Percentiles rank a stretch among this genome's conserved stretches.
phyloP scores from a whole-genome alignment of 257 asterid genomes.

The Solanum lycopersicoides region DNA sequence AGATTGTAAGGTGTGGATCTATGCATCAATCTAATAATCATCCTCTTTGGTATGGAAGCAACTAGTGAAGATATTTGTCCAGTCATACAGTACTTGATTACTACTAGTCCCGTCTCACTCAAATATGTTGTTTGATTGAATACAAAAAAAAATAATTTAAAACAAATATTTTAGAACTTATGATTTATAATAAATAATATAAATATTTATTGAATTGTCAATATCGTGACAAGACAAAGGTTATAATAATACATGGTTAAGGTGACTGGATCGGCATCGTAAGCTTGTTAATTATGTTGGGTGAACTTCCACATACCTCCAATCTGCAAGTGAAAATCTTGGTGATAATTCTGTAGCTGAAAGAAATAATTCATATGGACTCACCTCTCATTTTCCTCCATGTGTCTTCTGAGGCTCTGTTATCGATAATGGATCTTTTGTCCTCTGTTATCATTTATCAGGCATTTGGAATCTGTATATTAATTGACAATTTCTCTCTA shows the following conservation, averaged over 20 bases:
- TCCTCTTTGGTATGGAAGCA: background rate
- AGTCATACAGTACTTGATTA: background rate
- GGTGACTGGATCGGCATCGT: background rate
- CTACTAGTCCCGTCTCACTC: background rate
- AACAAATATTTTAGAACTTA: background rate
- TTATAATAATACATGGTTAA: background rate
- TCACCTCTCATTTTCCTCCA: background rate
- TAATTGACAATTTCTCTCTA: too few species aligned
- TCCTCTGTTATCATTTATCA: background rate
- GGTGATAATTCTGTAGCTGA: background rate
- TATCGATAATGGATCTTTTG: background rate
- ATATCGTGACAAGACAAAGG: background rate
- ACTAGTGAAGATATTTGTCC: background rate
- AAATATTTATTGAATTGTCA: background rate
- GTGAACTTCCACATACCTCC: background rate
- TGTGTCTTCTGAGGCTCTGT: background rate
- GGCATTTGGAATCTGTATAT: background rate
- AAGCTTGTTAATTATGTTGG: background rate
- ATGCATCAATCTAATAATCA: background rate
- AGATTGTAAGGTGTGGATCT: background rate
- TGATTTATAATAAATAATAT: background rate
- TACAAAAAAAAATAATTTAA: background rate
- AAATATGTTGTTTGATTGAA: background rate
- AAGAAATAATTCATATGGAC: background rate
- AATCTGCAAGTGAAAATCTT: background rate